Conservation (phyloP, 1,284 basidiomycete species). For the Neotropicomus parvogracilis region DNA sequence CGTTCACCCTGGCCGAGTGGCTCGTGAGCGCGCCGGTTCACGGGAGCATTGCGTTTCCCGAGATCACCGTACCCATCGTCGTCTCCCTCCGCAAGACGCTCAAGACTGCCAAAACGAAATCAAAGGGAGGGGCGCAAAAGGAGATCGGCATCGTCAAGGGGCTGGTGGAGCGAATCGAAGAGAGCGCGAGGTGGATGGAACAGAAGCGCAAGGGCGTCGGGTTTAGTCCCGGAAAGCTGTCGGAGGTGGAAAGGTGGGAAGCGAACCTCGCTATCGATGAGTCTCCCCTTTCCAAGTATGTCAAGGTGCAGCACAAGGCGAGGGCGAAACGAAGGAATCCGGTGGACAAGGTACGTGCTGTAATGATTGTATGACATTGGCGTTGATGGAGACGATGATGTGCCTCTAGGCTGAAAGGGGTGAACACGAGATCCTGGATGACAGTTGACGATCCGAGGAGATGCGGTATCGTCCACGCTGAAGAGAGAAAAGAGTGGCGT, state of each 20-base stretch:
- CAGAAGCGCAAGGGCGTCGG: constrained; percentile 60
- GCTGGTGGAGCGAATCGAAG: constrained; percentile 81
- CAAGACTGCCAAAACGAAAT: constrained; percentile 52
- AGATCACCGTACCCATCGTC: constrained; percentile 84
- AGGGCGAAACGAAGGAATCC: constrained; percentile 72
- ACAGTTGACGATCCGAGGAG: constrained; percentile 26
- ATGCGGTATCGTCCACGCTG: background rate
- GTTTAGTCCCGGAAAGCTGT: constrained; percentile 71
- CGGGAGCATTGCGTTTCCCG: constrained; percentile 89
- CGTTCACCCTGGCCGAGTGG: constrained; percentile 81
- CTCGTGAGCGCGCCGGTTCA: constrained; percentile 60
- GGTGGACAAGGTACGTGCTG: constrained; percentile 67
- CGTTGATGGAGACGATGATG: background rate
- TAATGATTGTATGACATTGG: background rate
- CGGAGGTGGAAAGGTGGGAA: constrained; percentile 75
- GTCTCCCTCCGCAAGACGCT: constrained; percentile 65
- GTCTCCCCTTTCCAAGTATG: constrained; percentile 76
- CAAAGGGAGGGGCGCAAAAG: constrained; percentile 46
- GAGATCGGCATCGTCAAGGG: constrained; percentile 63
- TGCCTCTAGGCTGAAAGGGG: constrained; percentile 58
- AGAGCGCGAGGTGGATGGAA: constrained; percentile 77
- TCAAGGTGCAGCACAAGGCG: constrained; percentile 77
- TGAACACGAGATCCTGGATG: constrained; percentile 64
- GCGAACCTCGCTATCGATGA: constrained; percentile 57
- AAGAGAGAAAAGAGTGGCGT: constrained; percentile 1